Conservation (phyloP, 805 yeast species). For the Lachancea kluyveri region DNA sequence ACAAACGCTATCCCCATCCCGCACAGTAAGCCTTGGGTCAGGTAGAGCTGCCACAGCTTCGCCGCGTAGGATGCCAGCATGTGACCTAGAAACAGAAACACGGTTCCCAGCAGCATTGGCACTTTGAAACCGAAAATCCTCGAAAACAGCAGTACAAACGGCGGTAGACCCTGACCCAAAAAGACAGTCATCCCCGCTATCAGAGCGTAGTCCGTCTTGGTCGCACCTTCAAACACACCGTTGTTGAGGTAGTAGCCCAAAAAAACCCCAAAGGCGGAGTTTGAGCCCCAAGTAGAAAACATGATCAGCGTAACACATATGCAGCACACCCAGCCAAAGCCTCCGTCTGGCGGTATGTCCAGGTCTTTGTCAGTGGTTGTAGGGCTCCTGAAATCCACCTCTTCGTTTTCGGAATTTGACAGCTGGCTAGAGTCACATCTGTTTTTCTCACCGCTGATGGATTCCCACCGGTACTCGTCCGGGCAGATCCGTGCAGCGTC, state of each 20-base stretch:
- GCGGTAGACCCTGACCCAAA: slow-evolving; percentile 53
- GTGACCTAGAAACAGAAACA: slow-evolving; percentile 46
- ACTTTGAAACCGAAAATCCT: slow-evolving; percentile 44
- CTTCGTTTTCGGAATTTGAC: too few species aligned
- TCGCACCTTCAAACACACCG: slow-evolving; percentile 47
- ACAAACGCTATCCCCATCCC: slow-evolving; percentile 48
- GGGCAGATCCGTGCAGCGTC: too few species aligned
- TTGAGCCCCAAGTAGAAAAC: slow-evolving; percentile 69
- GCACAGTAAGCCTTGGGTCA: slow-evolving; percentile 61
- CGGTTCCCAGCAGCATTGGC: slow-evolving; percentile 44
- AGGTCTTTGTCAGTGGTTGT: too few species aligned
- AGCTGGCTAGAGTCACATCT: too few species aligned
- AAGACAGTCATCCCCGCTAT: slow-evolving; percentile 61
- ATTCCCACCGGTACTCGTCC: too few species aligned
- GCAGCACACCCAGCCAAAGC: slow-evolving; percentile 62
- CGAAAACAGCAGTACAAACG: slow-evolving; percentile 44
- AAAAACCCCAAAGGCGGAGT: slow-evolving; percentile 57
- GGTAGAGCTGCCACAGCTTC: slow-evolving; percentile 56
- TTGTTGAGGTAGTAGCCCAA: slow-evolving; percentile 49
- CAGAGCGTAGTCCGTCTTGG: slow-evolving; percentile 53
- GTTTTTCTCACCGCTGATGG: too few species aligned
- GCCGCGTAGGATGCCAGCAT: slow-evolving; percentile 56
- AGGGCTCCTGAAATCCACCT: too few species aligned
- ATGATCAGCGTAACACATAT: slow-evolving; percentile 44
- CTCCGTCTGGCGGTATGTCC: slow-evolving; percentile 53